Base-by-base conservation (phyloP, 805 yeast species). In the Diddensiella transvaalensis region DNA sequence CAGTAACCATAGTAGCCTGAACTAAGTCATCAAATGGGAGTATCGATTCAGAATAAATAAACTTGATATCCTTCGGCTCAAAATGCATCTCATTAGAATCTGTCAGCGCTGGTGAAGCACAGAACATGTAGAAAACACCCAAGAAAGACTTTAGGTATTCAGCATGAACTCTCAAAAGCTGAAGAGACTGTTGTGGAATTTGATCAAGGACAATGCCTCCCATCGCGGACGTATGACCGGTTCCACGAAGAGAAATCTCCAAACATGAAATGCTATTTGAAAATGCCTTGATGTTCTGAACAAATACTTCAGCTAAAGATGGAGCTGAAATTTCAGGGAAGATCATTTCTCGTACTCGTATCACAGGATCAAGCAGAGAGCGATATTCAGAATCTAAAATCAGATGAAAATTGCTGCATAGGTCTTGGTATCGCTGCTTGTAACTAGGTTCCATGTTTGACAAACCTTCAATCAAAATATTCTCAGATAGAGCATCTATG, bases 211-310 rank as follows among this genome's bases (percentile, higher is more conserved):
- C 60, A 10, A 80, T 53, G 0, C 75, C 74, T 1, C 73, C 73
- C n/a, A 60, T 51, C 3, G 61, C 53, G 19, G 57, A 44, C 1
- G 54, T 23, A 2, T 60, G 46, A 19, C 68, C 56, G 1, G 66
- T 59, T 0, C 87, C 87, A 50, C 95, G 70, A 24, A 82, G 61
- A 0, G 84, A 67, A 10, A 86, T 78, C 57, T 87, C 96, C 4
- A 78, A 64, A 1, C 86, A 77, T 47, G 79, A 78, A 18, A 85
- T 75, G 0, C 86, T 79, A 54, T 77, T 77, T 1, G 79, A 71
- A 13, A 86, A 26, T 18, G 23, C 15, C 19, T 11, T 22, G 13
- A 40, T 6, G 21, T 8, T 26, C 13, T 26, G 11, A 26, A 26
- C 13, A 8, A 26, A 13, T 8, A 8, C 32, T 26, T 8, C 32